Evolutionary conservation across 169 alveolate genomes (phyloP), one percentile per base, ranked within the genome.

Genomic region (Eimeria sp.): DNA sequence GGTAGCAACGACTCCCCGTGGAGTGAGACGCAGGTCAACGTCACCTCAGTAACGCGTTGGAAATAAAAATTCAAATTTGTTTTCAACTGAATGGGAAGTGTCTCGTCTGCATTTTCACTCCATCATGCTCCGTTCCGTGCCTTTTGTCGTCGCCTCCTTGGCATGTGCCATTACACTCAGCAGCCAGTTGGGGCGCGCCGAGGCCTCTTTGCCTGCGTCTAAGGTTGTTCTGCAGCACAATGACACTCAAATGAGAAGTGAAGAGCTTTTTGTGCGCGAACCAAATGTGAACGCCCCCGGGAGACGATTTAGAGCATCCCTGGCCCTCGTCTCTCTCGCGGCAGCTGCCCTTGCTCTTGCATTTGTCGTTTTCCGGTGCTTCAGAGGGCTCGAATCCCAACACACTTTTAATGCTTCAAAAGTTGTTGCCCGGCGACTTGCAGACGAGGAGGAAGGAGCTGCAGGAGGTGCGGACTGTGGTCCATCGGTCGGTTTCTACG

Each of bases 371-470:
- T 74, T 2, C 30, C 30, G 20, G 14, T n/a, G 56, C 33, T 37
- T 40, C 33, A 20, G 33, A 74, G 83, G 16, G 56, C 56, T 74
- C 43, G 83, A 37, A 33, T 9, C 25, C 54, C 25, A 71, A 68
- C 78, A 27, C 20, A 25, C 78, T 30, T n/a, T 14, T 1, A 33
- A 27, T 33, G 78, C 25, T 49, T 49, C 6, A n/a, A 4, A n/a
- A 27, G n/a, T 71, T 33, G 46, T 23, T 71, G 80, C 80, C 16
- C 54, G 80, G 13, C 80, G 80, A 37, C 80, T 71, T 71, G 80
- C 80, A 37, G 49, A 27, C 6, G 74, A 9, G 40, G 74, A n/a
- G 25, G 74, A 27, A 6, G 6, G n/a, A 6, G 74, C 8, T 62
- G 72, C 25, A 20, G 74, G 6, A 1, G 74, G 74, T 0, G 74